A percentile compares a stretch with the other conserved stretches of the same genome.
These are phyloP conservation scores for Lasiodiplodia sp. DNA, from an alignment of 2,329 filamentous ascomycete genomes.

Conservation along the genomic window DNA sequence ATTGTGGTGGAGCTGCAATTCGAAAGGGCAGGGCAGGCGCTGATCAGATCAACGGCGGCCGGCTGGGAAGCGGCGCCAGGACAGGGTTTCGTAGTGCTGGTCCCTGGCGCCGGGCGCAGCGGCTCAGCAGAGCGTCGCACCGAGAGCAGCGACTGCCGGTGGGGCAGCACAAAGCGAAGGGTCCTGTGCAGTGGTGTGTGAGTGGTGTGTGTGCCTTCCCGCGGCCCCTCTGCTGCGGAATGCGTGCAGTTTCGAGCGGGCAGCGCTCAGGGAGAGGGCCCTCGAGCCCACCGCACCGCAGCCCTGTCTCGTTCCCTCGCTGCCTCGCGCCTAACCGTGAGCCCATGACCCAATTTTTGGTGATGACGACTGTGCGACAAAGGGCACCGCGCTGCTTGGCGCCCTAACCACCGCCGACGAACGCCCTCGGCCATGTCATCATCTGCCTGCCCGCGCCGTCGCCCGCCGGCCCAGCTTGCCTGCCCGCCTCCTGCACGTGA, in stretches of 20 bases:
- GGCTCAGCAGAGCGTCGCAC: conserved; percentile 24
- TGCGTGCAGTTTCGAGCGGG: conserved; percentile 8
- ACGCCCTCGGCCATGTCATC: not conserved
- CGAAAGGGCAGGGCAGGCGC: conserved; percentile 18
- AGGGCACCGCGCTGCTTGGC: conserved; percentile 8
- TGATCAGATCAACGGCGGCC: conserved; percentile 22
- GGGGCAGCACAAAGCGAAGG: conserved; percentile 25
- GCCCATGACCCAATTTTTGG: conserved; percentile 10
- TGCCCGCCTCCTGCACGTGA: conserved; percentile 12
- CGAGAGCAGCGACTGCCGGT: conserved; percentile 15
- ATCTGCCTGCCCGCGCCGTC: not conserved
- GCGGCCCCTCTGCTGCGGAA: conserved; percentile 1
- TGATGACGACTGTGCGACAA: conserved; percentile 12
- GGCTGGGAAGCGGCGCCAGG: conserved; percentile 17
- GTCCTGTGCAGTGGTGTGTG: conserved; percentile 21
- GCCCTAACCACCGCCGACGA: conserved; percentile 3
- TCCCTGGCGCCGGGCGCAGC: conserved; percentile 25
- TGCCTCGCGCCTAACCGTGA: conserved; percentile 8
- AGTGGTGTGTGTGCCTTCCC: conserved; percentile 26
- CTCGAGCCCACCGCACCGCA: not conserved
- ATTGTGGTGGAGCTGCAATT: conserved; percentile 17
- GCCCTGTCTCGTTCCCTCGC: not conserved
- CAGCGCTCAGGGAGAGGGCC: not conserved
- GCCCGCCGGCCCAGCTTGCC: not conserved
- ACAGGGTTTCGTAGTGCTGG: conserved; percentile 17